Evolutionary conservation across 148 eudicot species (phyloP), one percentile per base, ranked within the genome.

Genomic region (Camellia japonica): DNA sequence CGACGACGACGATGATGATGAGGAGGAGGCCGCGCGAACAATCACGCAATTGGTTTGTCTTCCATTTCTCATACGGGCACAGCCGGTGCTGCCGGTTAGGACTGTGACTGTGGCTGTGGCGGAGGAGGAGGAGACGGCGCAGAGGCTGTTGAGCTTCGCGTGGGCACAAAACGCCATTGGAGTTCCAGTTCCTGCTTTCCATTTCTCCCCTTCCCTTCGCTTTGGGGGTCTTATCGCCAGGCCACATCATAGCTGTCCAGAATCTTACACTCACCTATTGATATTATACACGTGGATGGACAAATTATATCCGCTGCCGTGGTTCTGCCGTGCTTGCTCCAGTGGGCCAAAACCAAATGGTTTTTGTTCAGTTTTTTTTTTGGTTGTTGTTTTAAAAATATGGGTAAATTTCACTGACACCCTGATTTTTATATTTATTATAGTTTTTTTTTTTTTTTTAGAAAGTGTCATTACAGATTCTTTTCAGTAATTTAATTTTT

Each of bases 121-220:
- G 38, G 38, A 30, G 38, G 30, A 30, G 30, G 80, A 14, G 49
- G 72, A 18, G 2, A 16, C 49, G 20, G 38, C 23, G 19, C 56
- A 51, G 30, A 77, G 80, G 47, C 63, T 41, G 61, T 18, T 65
- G 1, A 65, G 61, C 80, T 77, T 66, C 72, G 49, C 51, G 46
- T 30, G n/a, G 18, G 61, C 73, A 41, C 72, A 64, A 13, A 66
- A 77, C 3, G 80, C 73, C 80, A 77, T 77, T 8, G 60, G 70
- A 60, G 19, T 42, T 11, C 0, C 8, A 41, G 43, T 23, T 8
- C 9, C 6, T 49, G 56, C 10, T 47, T 70, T 20, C 55, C 46
- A 16, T 18, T 70, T 47, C 47, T 68, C 0, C 61, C 3, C 61
- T 30, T 13, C 49, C 5, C 47, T 7, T 59, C 9, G 55, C 20